A percentile compares a stretch with the other conserved stretches of the same genome.
phyloP scores from a whole-genome alignment of 495 filamentous ascomycete species.

The Hypoxylon trugodes region DNA sequence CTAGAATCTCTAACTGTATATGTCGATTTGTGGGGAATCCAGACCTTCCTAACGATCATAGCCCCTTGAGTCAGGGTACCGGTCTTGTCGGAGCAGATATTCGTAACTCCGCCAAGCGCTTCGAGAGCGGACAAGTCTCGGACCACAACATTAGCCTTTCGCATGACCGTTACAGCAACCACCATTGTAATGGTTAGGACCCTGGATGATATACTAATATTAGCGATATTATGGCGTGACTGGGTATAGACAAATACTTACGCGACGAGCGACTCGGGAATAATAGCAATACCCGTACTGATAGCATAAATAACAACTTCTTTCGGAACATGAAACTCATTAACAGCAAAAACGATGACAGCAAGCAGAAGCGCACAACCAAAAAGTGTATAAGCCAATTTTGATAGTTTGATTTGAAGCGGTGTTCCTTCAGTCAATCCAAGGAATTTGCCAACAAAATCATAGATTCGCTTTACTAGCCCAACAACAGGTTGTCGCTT shows the following conservation, averaged over 20 bases:
- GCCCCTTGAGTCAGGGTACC: slow-evolving; percentile 82
- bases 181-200: slow-evolving; percentile 80
- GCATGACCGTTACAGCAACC: slow-evolving; percentile 80
- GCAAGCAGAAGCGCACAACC: slow-evolving; percentile 76
- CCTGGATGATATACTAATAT: slow-evolving; percentile 22
- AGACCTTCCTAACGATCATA: slow-evolving; percentile 81
- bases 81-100: slow-evolving; percentile 91
- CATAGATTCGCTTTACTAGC: slow-evolving; percentile 64
- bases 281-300: slow-evolving; percentile 74
- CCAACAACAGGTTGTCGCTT: slow-evolving; percentile 66
- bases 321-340: slow-evolving; percentile 70
- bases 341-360: slow-evolving; percentile 82
- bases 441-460: slow-evolving; percentile 71
- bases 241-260: slow-evolving; percentile 35
- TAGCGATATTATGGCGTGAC: background rate
- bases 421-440: slow-evolving; percentile 84
- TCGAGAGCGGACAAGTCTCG: slow-evolving; percentile 81
- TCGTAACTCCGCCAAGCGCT: slow-evolving; percentile 83
- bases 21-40: slow-evolving; percentile 70
- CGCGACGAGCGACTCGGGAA: slow-evolving; percentile 74
- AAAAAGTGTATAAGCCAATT: slow-evolving; percentile 78
- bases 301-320: slow-evolving; percentile 87
- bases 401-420: slow-evolving; percentile 80
- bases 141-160: slow-evolving; percentile 78
- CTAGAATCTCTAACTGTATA: slow-evolving; percentile 67